A percentile compares a stretch with the other conserved stretches of the same genome.
phyloP scores from a whole-genome alignment of 2,329 filamentous ascomycete species.

The Ophiobolus disseminans region DNA sequence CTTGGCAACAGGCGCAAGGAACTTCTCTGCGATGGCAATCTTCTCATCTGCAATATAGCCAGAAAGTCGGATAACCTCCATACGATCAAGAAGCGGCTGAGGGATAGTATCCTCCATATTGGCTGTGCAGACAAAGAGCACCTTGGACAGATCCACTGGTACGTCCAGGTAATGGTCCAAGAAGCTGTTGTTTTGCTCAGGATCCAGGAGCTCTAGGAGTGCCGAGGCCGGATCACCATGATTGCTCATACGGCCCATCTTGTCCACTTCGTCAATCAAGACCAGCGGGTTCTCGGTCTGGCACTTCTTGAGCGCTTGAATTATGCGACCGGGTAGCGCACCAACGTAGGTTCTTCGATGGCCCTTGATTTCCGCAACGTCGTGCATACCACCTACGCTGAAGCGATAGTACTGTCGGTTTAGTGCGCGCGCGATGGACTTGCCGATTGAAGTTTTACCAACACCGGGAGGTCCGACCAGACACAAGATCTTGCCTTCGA shows the following conservation, averaged over 20 bases:
- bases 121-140: constrained; percentile 97
- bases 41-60: constrained; percentile 98
- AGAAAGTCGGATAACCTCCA: constrained; percentile 96
- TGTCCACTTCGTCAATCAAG: constrained; percentile 96
- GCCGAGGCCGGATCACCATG: constrained; percentile 90
- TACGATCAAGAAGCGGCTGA: constrained; percentile 88
- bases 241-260: constrained; percentile 95
- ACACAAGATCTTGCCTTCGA: constrained; percentile 97
- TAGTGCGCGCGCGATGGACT: constrained; percentile 92
- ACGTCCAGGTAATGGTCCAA: constrained; percentile 99
- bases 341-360: constrained; percentile 96
- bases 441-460: constrained; percentile 98
- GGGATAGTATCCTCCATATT: constrained; percentile 99
- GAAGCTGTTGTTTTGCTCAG: constrained; percentile 97
- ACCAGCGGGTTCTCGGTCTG: constrained; percentile 98
- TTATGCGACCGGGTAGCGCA: constrained; percentile 92
- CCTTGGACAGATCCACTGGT: constrained; percentile 94
- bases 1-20: constrained; percentile 92
- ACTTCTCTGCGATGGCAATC: constrained; percentile 95
- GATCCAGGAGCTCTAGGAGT: constrained; percentile 89
- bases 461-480: constrained; percentile 97
- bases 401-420: constrained; percentile 98
- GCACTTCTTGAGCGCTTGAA: constrained; percentile 98
- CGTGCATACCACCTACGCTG: constrained; percentile 93
- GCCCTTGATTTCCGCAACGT: constrained; percentile 98